Conservation (phyloP, 2,329 filamentous ascomycete genomes). For the Colletotrichum ledebouriae region DNA sequence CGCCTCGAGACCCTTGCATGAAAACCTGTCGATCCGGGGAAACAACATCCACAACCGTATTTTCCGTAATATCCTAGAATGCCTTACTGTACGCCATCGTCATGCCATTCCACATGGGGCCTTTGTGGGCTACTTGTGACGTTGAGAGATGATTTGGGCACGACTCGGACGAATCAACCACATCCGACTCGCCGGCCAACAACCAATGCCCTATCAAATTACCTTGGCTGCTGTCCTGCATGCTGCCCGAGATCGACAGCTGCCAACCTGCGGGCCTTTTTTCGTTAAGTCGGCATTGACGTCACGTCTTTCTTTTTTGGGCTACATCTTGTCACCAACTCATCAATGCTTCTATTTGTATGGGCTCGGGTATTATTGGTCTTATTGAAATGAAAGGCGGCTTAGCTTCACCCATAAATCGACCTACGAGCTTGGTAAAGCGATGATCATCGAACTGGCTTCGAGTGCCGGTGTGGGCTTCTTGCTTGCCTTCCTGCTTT, state of each 20-base stretch:
- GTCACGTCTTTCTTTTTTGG: too few species aligned
- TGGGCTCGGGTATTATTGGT: too few species aligned
- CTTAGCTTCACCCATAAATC: too few species aligned
- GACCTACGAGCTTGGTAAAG: too few species aligned
- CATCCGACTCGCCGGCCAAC: not conserved
- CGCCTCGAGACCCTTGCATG: constrained; percentile 18
- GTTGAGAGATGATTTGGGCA: not conserved
- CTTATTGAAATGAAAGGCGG: too few species aligned
- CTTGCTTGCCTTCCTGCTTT: too few species aligned
- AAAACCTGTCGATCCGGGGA: constrained; percentile 31
- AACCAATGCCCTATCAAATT: not conserved
- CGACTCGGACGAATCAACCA: not conserved
- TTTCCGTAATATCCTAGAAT: not conserved
- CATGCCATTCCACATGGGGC: constrained; percentile 25
- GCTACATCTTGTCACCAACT: too few species aligned
- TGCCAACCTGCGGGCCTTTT: too few species aligned
- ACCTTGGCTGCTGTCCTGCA: not conserved
- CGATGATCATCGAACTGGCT: too few species aligned
- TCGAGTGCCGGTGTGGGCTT: too few species aligned
- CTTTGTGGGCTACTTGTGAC: constrained; percentile 1
- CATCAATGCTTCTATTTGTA: too few species aligned
- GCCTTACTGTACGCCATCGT: not conserved
- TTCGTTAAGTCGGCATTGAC: too few species aligned
- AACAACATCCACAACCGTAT: not conserved
- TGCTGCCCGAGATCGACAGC: not conserved